Conservation (phyloP, 805 yeast species). For the Yarrowia osloensis region DNA sequence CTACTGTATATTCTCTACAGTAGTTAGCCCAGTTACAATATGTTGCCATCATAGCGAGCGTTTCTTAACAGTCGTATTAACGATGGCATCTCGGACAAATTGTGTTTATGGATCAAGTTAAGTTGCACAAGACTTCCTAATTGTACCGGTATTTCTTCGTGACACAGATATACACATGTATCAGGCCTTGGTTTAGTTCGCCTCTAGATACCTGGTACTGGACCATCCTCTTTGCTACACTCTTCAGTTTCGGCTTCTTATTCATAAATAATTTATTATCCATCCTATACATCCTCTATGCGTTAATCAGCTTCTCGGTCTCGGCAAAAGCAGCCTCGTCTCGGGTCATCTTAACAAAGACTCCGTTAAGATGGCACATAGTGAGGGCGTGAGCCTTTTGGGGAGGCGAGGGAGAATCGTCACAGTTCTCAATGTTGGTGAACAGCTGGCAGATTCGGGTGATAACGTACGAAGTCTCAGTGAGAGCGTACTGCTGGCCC, state of each 20-base stretch:
- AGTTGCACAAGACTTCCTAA: no score
- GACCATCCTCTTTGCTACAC: neutral
- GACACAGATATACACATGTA: no score
- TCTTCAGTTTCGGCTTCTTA: neutral
- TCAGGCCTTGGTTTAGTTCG: no score
- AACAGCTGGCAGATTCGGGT: slow-evolving; percentile 44
- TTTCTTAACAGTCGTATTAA: no score
- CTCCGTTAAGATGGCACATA: slow-evolving; percentile 12
- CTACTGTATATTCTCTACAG: no score
- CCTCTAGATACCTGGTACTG: no score
- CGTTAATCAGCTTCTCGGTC: neutral
- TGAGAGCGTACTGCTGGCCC: slow-evolving; percentile 59
- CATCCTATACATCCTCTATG: neutral
- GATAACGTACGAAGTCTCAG: slow-evolving; percentile 53
- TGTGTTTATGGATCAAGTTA: no score
- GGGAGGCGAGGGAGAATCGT: neutral
- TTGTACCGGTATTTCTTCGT: no score
- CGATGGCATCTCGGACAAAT: no score
- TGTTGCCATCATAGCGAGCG: no score
- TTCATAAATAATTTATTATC: neutral
- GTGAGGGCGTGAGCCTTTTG: slow-evolving; percentile 17
- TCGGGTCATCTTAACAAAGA: slow-evolving; percentile 9
- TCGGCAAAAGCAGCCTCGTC: slow-evolving; percentile 5
- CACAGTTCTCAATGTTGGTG: slow-evolving; percentile 16
- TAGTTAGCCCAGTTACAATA: no score